Evolutionary conservation across 148 eudicot genomes (phyloP).

Genomic region (Chenopodium album): DNA sequence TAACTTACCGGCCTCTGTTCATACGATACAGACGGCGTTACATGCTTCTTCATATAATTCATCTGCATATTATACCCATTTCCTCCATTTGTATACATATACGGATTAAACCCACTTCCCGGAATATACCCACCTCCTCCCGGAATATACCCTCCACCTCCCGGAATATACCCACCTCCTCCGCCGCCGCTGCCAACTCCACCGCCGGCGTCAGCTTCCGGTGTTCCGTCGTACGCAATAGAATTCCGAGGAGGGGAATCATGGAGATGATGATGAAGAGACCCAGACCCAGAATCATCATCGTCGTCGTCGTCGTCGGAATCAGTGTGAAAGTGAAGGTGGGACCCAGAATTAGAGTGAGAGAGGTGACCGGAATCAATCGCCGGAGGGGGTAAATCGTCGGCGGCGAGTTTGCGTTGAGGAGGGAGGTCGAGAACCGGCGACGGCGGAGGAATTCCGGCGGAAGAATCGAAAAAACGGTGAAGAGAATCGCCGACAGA

Average conservation of each 20-base stretch:
- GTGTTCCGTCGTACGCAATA: constrained; percentile 24
- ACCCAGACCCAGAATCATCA: constrained; percentile 1
- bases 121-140: constrained; percentile 19
- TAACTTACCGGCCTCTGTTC: constrained; percentile 50
- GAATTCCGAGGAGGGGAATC: constrained; percentile 4
- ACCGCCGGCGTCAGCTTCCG: constrained; percentile 16
- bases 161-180: background rate
- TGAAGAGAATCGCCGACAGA: constrained; percentile 55
- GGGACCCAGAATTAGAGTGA: constrained; percentile 45
- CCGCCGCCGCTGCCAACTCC: background rate
- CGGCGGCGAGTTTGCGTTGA: constrained; percentile 28
- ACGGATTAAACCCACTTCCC: constrained; percentile 18
- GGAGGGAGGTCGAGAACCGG: constrained; percentile 38
- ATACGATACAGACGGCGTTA: constrained; percentile 63
- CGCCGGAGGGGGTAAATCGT: background rate
- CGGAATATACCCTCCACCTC: background rate
- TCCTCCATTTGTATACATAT: constrained; percentile 9
- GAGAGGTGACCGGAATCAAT: constrained; percentile 33
- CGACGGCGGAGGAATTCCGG: constrained; percentile 21
- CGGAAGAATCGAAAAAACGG: constrained; percentile 42
- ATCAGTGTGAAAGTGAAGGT: constrained; percentile 60
- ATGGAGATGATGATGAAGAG: constrained; percentile 29
- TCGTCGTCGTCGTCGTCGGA: constrained; percentile 28
- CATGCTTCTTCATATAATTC: constrained; percentile 71
- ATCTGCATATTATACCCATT: constrained; percentile 38